These are phyloP conservation scores for Phialophora chinensis DNA, from an alignment of 2,329 filamentous ascomycete species.

Conservation along the genomic window DNA sequence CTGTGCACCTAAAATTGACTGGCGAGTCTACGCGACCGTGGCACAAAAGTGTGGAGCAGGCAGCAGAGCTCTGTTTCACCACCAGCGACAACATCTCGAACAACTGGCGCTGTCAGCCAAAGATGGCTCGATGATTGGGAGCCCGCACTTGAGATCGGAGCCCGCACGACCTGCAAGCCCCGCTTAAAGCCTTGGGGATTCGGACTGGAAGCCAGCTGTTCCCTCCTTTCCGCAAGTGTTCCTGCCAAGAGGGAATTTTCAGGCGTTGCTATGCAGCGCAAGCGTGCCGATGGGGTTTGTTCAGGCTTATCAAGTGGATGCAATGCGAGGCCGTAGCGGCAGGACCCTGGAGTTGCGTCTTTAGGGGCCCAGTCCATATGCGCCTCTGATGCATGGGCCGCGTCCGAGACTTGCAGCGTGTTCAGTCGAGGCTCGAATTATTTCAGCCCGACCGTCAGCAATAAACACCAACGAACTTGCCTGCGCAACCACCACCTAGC, in stretches of 20 bases:
- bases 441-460: slow-evolving; percentile 24
- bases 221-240: slow-evolving; percentile 8
- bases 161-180: slow-evolving; percentile 1
- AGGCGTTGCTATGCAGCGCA: slow-evolving; percentile 21
- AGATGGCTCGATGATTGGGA: slow-evolving; percentile 11
- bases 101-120: neutral
- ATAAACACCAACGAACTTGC: neutral
- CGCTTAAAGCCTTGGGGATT: slow-evolving; percentile 14
- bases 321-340: slow-evolving; percentile 10
- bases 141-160: slow-evolving; percentile 8
- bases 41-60: neutral
- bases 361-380: slow-evolving; percentile 7
- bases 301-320: slow-evolving; percentile 18
- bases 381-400: slow-evolving; percentile 14
- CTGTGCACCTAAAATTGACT: slow-evolving; percentile 3
- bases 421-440: slow-evolving; percentile 17
- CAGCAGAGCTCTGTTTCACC: slow-evolving; percentile 16
- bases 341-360: slow-evolving; percentile 21
- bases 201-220: slow-evolving; percentile 8
- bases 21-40: neutral
- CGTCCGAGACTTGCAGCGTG: slow-evolving; percentile 16
- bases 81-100: slow-evolving; percentile 9
- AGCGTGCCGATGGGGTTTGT: slow-evolving; percentile 6
- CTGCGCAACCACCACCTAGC: slow-evolving; percentile 13
- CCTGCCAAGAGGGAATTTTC: slow-evolving; percentile 16